A percentile compares a stretch with the other conserved stretches of the same genome.
phyloP scores from a whole-genome alignment of 2,329 filamentous ascomycete genomes.

The Lasiodiplodia sp. region DNA sequence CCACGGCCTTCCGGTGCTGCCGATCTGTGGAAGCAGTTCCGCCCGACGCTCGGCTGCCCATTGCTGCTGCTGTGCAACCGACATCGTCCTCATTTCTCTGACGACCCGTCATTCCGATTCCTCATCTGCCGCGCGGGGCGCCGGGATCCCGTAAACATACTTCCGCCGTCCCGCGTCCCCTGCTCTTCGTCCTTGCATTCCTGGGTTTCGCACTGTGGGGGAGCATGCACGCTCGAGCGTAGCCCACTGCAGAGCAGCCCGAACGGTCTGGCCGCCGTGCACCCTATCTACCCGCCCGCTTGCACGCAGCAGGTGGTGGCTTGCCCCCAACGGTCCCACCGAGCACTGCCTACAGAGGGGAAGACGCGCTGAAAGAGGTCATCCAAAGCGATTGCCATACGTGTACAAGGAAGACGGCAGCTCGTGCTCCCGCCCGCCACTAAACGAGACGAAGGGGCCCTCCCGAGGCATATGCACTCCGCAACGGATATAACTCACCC shows the following conservation, averaged over 20 bases:
- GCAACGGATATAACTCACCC: constrained; percentile 10
- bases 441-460: constrained; percentile 15
- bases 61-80: constrained; percentile 8
- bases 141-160: neutral
- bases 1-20: constrained; percentile 2
- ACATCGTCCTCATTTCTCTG: neutral
- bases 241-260: neutral
- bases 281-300: neutral
- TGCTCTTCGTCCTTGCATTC: neutral
- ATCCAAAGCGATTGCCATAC: neutral
- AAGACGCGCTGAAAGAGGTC: neutral
- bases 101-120: neutral
- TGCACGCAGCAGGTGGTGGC: neutral
- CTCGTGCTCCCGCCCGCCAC: constrained; percentile 16
- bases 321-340: neutral
- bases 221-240: neutral
- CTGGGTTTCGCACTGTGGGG: neutral
- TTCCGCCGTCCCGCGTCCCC: neutral
- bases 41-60: neutral
- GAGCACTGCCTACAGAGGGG: neutral
- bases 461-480: constrained; percentile 17
- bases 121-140: constrained; percentile 1
- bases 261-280: neutral
- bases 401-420: constrained; percentile 9
- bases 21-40: constrained; percentile 2